A percentile compares a stretch with the other conserved stretches of the same genome.
Evolutionary conservation across 1,139 yeast species (phyloP).

Genomic region (Magnusiomyces magnusii): DNA sequence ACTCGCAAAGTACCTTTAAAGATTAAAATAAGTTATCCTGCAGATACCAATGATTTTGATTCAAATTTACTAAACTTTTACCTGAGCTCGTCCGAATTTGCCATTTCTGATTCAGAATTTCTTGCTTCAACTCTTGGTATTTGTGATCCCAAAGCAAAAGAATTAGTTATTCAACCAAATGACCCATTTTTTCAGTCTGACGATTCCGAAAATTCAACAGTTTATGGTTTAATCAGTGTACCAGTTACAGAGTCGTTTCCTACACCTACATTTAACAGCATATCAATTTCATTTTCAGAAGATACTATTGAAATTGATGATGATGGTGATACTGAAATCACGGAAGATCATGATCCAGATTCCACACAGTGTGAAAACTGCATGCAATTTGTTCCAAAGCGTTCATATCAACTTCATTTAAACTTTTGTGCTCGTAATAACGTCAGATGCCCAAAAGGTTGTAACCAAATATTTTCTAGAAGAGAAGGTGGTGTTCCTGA

Average conservation of each 20-base stretch:
- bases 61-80: constrained; percentile 3
- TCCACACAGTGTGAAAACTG: constrained; percentile 44
- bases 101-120: constrained; percentile 18
- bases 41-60: not conserved
- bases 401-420: constrained; percentile 47
- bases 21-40: not conserved
- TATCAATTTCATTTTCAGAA: not conserved
- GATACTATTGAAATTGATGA: constrained; percentile 5
- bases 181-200: not conserved
- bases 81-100: constrained; percentile 5
- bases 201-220: not conserved
- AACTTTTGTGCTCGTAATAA: constrained; percentile 55
- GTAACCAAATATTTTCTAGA: constrained; percentile 42
- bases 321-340: not conserved
- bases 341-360: constrained; percentile 5
- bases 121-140: constrained; percentile 24
- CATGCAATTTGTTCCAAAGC: constrained; percentile 36
- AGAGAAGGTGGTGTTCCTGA: constrained; percentile 40
- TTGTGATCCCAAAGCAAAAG: constrained; percentile 13
- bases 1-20: not conserved
- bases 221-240: not conserved
- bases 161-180: constrained; percentile 12
- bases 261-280: not conserved
- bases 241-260: not conserved
- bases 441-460: constrained; percentile 41